These are phyloP conservation scores for Ophiocordyceps robertsii DNA, from an alignment of 2,329 filamentous ascomycete genomes.

Conservation along the genomic window DNA sequence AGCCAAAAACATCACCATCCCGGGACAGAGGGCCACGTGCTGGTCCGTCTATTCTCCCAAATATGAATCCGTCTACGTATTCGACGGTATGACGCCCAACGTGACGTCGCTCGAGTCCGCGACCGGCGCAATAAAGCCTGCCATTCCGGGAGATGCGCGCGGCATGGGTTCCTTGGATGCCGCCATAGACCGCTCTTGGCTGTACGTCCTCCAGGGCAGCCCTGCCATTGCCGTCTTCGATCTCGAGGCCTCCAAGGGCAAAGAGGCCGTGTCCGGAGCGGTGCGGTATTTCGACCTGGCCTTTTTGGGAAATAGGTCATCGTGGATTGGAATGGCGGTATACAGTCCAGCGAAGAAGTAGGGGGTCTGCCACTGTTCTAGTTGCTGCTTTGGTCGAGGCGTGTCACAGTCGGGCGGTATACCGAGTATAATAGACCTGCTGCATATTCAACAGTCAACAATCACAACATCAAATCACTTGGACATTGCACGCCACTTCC, in stretches of 20 bases:
- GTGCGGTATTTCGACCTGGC: neutral
- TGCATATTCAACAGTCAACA: too few relatives aligned
- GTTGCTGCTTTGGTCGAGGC: too few relatives aligned
- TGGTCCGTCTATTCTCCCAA: neutral
- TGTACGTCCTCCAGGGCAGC: neutral
- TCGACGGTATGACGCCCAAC: neutral
- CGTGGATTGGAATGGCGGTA: neutral
- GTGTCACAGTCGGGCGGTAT: too few relatives aligned
- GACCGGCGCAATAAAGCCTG: neutral
- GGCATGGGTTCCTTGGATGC: neutral
- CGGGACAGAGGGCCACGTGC: neutral
- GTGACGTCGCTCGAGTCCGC: neutral
- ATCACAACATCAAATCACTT: too few relatives aligned
- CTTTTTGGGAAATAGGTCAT: neutral
- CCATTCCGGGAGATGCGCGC: neutral
- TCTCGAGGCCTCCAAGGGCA: neutral
- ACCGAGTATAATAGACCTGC: too few relatives aligned
- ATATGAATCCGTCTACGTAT: neutral
- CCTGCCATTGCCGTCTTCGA: neutral
- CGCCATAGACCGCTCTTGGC: neutral
- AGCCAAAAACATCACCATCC: neutral
- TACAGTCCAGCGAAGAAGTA: too few relatives aligned
- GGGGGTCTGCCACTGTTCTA: too few relatives aligned
- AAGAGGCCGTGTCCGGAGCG: neutral
- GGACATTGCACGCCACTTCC: too few relatives aligned